A percentile compares a stretch with the other conserved stretches of the same genome.
Evolutionary conservation across 306 rosid species (phyloP).

Genomic region (Sicyos baderoa): DNA sequence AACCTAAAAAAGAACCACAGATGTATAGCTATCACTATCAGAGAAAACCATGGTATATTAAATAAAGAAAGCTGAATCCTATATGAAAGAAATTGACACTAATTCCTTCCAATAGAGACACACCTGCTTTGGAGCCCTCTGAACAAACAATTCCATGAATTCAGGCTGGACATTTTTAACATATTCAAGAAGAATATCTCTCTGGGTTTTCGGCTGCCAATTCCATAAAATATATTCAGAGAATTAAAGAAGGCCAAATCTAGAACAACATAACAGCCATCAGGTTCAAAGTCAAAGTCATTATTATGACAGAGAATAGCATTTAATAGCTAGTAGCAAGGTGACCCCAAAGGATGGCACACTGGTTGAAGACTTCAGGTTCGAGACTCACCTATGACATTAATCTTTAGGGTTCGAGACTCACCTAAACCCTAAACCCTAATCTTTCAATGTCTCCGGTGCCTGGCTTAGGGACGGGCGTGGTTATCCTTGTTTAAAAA

Average conservation of each 20-base stretch:
- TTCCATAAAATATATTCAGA: conserved; percentile 21
- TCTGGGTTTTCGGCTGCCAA: conserved; percentile 68
- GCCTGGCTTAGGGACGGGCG: too few relatives aligned
- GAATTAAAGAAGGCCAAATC: background rate
- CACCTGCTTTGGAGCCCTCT: conserved; percentile 94
- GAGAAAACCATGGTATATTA: background rate
- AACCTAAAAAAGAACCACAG: conserved; percentile 40
- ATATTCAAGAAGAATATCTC: conserved; percentile 87
- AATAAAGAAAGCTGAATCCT: background rate
- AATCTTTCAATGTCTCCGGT: too few relatives aligned
- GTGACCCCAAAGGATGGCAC: too few relatives aligned
- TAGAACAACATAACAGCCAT: conserved; percentile 10
- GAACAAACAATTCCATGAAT: conserved; percentile 92
- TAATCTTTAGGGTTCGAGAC: too few relatives aligned
- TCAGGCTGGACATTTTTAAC: conserved; percentile 94
- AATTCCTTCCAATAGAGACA: background rate
- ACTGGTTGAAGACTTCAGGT: too few relatives aligned
- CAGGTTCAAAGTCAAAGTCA: background rate
- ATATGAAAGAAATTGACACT: background rate
- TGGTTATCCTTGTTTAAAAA: too few relatives aligned
- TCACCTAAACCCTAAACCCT: too few relatives aligned
- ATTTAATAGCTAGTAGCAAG: background rate
- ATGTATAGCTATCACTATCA: background rate
- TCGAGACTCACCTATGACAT: too few relatives aligned
- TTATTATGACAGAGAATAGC: background rate